Evolutionary conservation across 306 rosid species (phyloP).

Genomic region (Prinsepia uniflora): DNA sequence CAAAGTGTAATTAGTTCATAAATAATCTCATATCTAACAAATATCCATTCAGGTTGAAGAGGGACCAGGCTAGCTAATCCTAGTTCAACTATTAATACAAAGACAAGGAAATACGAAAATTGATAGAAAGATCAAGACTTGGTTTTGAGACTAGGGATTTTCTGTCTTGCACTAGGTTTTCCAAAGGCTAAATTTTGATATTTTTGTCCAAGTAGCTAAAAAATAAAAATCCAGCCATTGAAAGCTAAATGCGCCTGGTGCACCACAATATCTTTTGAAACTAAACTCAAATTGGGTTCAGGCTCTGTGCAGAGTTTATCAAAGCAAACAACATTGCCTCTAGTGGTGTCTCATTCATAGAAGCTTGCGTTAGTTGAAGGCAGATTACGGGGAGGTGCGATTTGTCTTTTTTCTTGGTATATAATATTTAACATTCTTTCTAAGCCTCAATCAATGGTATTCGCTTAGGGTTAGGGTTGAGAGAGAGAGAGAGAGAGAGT

Average conservation of each 20-base stretch:
- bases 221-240: too few species aligned
- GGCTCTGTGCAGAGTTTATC: neutral
- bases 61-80: constrained; percentile 1
- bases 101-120: neutral
- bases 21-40: neutral
- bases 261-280: neutral
- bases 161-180: too few species aligned
- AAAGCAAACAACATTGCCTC: neutral
- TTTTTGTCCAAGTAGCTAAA: too few species aligned
- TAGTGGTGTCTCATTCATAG: neutral
- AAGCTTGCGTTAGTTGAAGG: neutral
- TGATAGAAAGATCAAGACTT: neutral
- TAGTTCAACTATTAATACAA: neutral
- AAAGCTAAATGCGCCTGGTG: too few species aligned
- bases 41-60: neutral
- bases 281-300: neutral
- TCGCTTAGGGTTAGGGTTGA: neutral
- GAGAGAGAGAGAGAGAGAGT: neutral
- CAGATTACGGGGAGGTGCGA: neutral
- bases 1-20: neutral
- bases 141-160: neutral
- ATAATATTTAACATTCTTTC: neutral
- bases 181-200: too few species aligned
- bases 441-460: neutral
- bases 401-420: neutral